Conservation (phyloP, 495 filamentous ascomycete species). For the Astrothelium macrocarpum region DNA sequence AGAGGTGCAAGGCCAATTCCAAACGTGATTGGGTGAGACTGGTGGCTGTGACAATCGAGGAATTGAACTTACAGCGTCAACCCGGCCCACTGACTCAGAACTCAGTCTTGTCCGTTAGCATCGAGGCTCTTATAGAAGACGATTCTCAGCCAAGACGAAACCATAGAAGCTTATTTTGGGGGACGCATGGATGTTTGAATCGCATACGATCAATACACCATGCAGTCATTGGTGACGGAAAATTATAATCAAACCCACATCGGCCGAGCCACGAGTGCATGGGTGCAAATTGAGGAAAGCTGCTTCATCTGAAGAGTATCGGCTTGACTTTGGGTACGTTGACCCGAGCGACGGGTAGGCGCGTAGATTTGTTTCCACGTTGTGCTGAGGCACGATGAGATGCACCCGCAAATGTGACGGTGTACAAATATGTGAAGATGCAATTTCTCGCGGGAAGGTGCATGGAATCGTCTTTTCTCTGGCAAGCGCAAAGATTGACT, state of each 20-base stretch:
- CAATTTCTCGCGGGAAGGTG: background rate
- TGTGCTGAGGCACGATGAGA: background rate
- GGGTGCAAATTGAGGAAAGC: background rate
- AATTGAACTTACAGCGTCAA: background rate
- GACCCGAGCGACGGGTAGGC: background rate
- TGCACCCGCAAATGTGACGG: background rate
- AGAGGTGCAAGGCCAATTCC: background rate
- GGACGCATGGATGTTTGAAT: background rate
- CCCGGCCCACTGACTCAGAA: background rate
- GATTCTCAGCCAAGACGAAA: no score
- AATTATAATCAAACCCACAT: background rate
- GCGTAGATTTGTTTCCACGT: background rate
- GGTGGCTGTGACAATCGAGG: no score
- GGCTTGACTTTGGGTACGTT: background rate
- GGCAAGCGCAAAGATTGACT: no score
- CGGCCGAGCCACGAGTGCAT: background rate
- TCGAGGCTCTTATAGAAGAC: no score
- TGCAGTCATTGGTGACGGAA: background rate
- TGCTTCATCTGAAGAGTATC: background rate
- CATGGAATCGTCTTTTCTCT: background rate
- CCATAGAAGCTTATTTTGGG: background rate
- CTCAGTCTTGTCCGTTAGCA: background rate
- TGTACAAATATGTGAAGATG: background rate
- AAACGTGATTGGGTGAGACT: no score
- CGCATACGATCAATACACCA: background rate